Conservation (phyloP, 345 rosid genomes). For the Pistacia atlantica region DNA sequence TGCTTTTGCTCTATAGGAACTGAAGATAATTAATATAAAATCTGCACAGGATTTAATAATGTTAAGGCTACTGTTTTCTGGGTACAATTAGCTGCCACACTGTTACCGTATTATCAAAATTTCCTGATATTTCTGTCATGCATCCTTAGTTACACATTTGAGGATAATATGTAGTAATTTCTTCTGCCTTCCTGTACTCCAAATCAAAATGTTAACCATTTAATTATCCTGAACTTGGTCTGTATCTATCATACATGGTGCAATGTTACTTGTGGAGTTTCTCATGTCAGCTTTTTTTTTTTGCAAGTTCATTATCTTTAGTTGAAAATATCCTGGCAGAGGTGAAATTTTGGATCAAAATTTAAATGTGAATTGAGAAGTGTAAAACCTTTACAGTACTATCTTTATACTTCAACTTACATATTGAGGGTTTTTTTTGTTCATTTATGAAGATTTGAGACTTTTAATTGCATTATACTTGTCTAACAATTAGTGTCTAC, state of each 20-base stretch:
- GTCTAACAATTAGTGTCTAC: neutral
- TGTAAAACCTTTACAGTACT: neutral
- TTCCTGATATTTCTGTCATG: neutral
- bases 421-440: neutral
- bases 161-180: neutral
- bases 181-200: slow-evolving; percentile 7
- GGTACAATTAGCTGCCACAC: too few relatives aligned
- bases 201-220: neutral
- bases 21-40: slow-evolving; percentile 3
- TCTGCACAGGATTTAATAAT: slow-evolving; percentile 4
- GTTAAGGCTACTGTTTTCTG: neutral
- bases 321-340: neutral
- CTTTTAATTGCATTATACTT: neutral
- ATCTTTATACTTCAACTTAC: neutral
- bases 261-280: slow-evolving; percentile 10
- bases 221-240: neutral
- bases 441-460: neutral
- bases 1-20: slow-evolving; percentile 5
- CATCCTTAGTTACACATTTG: neutral
- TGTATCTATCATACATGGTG: neutral
- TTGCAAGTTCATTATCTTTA: neutral
- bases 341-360: neutral
- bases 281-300: neutral
- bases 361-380: neutral
- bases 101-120: neutral